Evolutionary conservation across 2,329 filamentous ascomycete species (phyloP).

Genomic region (Seiridium unicorne): DNA sequence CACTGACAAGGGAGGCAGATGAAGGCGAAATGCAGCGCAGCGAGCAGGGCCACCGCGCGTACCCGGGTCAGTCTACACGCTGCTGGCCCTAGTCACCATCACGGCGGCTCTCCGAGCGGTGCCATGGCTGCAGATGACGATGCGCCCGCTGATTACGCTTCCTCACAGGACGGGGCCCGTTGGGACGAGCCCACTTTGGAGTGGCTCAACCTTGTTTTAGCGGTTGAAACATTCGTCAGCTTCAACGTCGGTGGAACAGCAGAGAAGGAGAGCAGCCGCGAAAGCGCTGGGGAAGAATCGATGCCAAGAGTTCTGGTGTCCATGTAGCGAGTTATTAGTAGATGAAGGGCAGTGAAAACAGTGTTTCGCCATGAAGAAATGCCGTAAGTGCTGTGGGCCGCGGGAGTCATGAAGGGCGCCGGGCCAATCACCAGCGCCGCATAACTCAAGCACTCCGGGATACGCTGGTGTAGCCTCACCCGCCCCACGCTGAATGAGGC

Average conservation of each 20-base stretch:
- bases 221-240: conserved; percentile 3
- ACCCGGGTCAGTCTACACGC: no score
- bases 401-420: not conserved
- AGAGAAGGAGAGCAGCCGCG: not conserved
- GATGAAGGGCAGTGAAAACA: not conserved
- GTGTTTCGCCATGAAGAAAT: not conserved
- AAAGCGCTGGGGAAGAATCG: not conserved
- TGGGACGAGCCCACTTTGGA: not conserved
- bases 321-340: not conserved
- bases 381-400: not conserved
- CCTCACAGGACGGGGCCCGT: not conserved
- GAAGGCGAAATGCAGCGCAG: not conserved
- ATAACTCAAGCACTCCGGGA: not conserved
- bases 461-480: not conserved
- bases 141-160: not conserved
- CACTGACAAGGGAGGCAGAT: not conserved
- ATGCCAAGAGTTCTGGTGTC: conserved; percentile 1
- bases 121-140: not conserved
- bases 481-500: not conserved
- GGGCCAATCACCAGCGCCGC: not conserved
- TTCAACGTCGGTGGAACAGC: not conserved
- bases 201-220: conserved; percentile 3
- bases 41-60: no score
- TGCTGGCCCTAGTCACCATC: not conserved
- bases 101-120: not conserved